Base-by-base conservation (phyloP, 2,329 filamentous ascomycete species). In the Claviceps sorghi region DNA sequence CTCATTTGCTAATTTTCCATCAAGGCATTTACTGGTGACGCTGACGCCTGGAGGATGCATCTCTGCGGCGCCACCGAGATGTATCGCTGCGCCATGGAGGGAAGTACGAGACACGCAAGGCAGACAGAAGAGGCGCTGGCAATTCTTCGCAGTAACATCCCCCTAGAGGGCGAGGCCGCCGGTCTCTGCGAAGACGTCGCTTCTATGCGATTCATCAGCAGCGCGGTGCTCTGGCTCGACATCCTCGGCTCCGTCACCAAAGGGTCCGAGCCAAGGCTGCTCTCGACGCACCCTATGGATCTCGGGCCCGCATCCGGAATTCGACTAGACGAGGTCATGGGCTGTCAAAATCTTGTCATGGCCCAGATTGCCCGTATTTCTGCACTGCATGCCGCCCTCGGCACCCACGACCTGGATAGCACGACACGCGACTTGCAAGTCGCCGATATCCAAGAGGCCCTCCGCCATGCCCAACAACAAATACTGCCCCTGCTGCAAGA, bases 171-270 rank as follows among this genome's bases (percentile, higher is more conserved):
- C 2, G 57, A 59, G 34, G 56, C 60, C 43, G 52, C 54, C 7
- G 57, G 58, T 17, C 54, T 64, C 59, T 6, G 55, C 55, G 5
- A 53, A 52, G 19, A 51, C 49, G 21, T 42, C 54, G 17, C 49
- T 48, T 10, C 57, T 0, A 52, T 59, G 49, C 56, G 38, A 11
- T 61, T 61, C 30, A 44, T 58, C 1, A 44, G 61, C 0, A 49
- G 52, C 0, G 57, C 57, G 1, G 45, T 61, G 3, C 32, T 61
- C 5, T 61, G 59, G 59, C 54, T 61, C 1, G 58, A 61, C 1
- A 42, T 61, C 2, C 32, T 59, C 0, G 54, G 58, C 0, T 58
- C 56, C 1, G 47, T 57, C 0, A 53, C 59, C 1, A 59, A 53
- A 0, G 55, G 54, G 1, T 48, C 42, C 1, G 19, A 52, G 1